A percentile compares a stretch with the other conserved stretches of the same genome.
Evolutionary conservation across 305 asterid genomes (phyloP).

Genomic region (Fraxinus dipetala): DNA sequence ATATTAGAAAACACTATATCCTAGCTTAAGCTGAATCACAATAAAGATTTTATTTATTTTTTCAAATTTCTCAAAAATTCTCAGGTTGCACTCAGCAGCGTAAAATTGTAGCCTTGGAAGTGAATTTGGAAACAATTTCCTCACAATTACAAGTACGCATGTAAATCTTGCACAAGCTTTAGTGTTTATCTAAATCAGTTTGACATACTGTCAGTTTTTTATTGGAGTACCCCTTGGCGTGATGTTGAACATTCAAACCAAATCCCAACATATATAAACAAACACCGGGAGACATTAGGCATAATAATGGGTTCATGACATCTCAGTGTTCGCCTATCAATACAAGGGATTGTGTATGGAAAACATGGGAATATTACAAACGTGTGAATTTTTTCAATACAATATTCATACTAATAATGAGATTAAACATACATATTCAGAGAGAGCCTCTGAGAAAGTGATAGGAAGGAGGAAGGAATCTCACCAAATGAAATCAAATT

Average conservation of each 20-base stretch:
- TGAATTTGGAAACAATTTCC: not conserved
- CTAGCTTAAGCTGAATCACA: not conserved
- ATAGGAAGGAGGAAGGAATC: slow-evolving; percentile 21
- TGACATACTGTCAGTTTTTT: not conserved
- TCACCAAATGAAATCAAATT: slow-evolving; percentile 46
- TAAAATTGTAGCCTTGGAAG: not conserved
- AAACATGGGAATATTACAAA: not conserved
- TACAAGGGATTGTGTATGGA: not conserved
- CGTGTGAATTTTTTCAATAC: not conserved
- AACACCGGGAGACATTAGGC: not conserved
- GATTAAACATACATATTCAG: not conserved
- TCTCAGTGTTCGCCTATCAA: not conserved
- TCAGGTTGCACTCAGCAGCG: not conserved
- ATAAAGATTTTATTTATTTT: not conserved
- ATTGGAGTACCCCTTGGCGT: not conserved
- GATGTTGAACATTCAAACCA: not conserved
- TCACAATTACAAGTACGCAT: not conserved
- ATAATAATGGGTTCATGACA: not conserved
- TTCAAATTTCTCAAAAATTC: not conserved
- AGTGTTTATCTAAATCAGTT: not conserved
- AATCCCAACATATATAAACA: not conserved
- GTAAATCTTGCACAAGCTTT: not conserved
- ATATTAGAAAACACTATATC: not conserved
- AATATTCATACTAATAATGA: not conserved
- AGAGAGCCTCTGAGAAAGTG: no score